Conservation (phyloP, 2,329 filamentous ascomycete genomes). For the Talaromyces sp. region DNA sequence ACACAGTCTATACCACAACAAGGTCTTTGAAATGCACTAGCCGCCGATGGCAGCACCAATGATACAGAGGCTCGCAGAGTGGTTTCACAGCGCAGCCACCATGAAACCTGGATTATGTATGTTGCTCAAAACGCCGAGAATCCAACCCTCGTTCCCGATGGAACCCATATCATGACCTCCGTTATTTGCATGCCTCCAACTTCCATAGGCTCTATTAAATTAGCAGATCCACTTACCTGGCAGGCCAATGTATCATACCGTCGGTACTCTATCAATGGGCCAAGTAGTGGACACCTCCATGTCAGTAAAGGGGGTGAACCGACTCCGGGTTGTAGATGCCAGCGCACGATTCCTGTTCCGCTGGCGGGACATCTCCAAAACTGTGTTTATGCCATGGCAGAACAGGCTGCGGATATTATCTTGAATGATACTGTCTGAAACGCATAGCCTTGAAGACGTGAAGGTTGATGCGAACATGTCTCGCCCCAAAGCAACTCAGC, state of each 20-base stretch:
- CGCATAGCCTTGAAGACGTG: background rate
- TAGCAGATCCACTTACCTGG: background rate
- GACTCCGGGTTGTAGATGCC: constrained; percentile 1
- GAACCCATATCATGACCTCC: constrained; percentile 19
- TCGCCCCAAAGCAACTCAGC: background rate
- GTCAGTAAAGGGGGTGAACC: constrained; percentile 11
- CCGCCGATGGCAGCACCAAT: background rate
- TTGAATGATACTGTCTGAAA: background rate
- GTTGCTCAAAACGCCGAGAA: constrained; percentile 3
- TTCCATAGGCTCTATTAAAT: constrained; percentile 18
- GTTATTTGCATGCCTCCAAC: constrained; percentile 18
- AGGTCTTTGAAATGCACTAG: constrained; percentile 8
- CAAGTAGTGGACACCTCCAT: constrained; percentile 19
- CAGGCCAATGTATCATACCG: constrained; percentile 17
- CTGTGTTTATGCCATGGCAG: constrained; percentile 6
- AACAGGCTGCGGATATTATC: constrained; percentile 1
- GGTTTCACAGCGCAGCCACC: constrained; percentile 5
- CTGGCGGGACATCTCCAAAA: constrained; percentile 4
- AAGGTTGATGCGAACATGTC: background rate
- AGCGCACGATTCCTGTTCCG: background rate
- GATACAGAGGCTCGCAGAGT: background rate
- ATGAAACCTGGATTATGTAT: constrained; percentile 14
- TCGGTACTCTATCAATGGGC: constrained; percentile 14
- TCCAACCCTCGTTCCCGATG: constrained; percentile 6
- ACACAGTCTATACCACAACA: constrained; percentile 16